Evolutionary conservation across 495 filamentous ascomycete genomes (phyloP).

Genomic region (Aspergillus nidulans): DNA sequence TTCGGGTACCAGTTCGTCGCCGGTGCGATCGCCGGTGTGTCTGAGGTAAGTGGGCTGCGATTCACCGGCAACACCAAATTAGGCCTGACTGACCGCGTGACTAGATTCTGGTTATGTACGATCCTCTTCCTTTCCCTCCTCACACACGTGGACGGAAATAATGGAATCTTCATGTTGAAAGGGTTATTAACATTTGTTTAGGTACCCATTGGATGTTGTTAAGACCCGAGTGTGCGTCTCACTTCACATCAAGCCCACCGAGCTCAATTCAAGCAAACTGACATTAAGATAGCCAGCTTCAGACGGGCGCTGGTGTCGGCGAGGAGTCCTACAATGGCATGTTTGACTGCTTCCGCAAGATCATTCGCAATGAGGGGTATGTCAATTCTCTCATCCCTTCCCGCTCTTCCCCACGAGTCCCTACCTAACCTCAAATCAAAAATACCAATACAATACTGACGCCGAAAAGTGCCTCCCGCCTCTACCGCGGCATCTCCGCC

Average conservation of each 20-base stretch:
- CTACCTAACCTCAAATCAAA: not conserved
- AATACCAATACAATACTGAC: not conserved
- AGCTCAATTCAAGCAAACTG: not conserved
- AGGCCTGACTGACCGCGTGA: constrained; percentile 13
- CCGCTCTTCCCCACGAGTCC: not conserved
- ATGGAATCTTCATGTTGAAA: not conserved
- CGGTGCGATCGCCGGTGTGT: constrained; percentile 87
- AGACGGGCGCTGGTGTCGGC: constrained; percentile 62
- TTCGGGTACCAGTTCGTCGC: constrained; percentile 85
- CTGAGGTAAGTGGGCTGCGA: constrained; percentile 59
- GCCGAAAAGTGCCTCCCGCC: constrained; percentile 48
- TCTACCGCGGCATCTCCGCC: constrained; percentile 93
- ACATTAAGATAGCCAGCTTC: constrained; percentile 63
- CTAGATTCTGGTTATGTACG: constrained; percentile 84
- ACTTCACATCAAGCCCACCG: not conserved
- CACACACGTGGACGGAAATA: not conserved
- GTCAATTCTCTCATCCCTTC: constrained; percentile 10
- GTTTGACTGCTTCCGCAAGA: constrained; percentile 96
- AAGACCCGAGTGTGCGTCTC: constrained; percentile 88
- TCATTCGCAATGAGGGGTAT: constrained; percentile 90
- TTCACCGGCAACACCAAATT: not conserved
- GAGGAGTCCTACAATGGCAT: constrained; percentile 89
- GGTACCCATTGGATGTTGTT: constrained; percentile 98
- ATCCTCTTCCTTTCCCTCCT: not conserved
- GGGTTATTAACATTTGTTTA: constrained; percentile 4